Evolutionary conservation across 768 basidiomycete genomes (phyloP), one percentile per base, ranked within the genome.

Genomic region (Dioszegia hungarica): DNA sequence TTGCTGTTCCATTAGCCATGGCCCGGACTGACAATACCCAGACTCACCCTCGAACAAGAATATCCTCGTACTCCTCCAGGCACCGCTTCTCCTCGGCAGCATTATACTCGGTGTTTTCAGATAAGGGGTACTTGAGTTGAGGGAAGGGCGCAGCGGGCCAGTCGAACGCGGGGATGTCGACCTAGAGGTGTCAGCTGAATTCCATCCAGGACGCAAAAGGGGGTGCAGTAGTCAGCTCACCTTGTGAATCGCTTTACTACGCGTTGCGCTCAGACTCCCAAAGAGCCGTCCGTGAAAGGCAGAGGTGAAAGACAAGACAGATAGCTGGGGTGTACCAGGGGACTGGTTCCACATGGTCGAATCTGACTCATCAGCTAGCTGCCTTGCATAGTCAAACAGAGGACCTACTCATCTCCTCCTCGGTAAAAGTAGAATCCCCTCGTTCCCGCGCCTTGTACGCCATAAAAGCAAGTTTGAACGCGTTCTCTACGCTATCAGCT

Each of bases 201-300:
- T 5, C 28, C 2, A 11, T 31, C 17, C 10, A 33, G 17, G 19
- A 29, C 25, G 12, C 27, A 17, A 40, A 24, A 27, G 14, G 25
- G 2, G 11, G 20, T 22, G 40, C 8, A 41, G 20, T 10, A 22
- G 9, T 14, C 14, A 0, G 39, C 59, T 43, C 33, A 53, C 59
- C 68, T 78, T 79, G 66, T 80, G 79, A 27, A 80, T 78, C 8
- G 78, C 76, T 61, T 79, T 79, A 47, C 70, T 74, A 31, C 78
- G 60, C 0, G 79, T 80, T 2, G 74, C 67, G 20, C 73, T 75
- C 45, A 80, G 67, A 49, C 70, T 71, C 0, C 78, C 79, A 46
- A 80, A 76, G 31, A 79, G 51, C 22, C 79, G 66, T 10, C 79
- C 79, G 64, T 80, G 79, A 66, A 80, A 80, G 14, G 67, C 79